Base-by-base conservation (phyloP, 345 rosid genomes). In the Eutrema yunnanense region DNA sequence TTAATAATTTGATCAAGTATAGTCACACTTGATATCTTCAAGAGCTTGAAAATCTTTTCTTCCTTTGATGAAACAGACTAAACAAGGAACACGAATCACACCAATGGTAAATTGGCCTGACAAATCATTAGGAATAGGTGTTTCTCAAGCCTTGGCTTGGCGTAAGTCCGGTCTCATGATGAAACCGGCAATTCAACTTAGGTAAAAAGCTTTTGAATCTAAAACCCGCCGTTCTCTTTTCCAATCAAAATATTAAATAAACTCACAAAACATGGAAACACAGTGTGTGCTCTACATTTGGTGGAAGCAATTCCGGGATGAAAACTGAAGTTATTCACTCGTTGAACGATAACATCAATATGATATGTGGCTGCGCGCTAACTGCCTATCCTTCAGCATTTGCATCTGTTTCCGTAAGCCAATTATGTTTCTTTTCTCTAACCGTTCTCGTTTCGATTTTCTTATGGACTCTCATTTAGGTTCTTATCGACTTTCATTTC, bases 81-180 rank as follows among this genome's bases (percentile, higher is more conserved):
- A 89, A 76, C 86, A 90, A 83, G 98, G 98, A 71, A 87, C 97
- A 19, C 69, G 96, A 43, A 78, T 94, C 66, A 89, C 98, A 2
- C 96, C 98, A 19, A 84, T 83, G 86, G 74, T 94, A 36, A 90
- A 91, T 36, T 91, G 88, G 96, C 97, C 98, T 29, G 98, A 94
- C 78, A 89, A 85, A 81, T 94, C 98, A 34, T 80, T 91, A 36
- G 78, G 88, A 5, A 53, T 94, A 41, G 84, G 90, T 73, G 75
- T 94, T 71, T 78, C 88, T 62, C 97, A 94, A 81, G 84, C 92
- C 72, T 74, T 91, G 82, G 93, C 93, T 64, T 94, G 97, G 98
- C 86, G 84, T 82, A 87, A 87, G 79, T 89, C 97, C n/a, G 96
- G 97, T 57, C 84, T 94, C 9, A 83, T 94, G 90, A 76, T 88